phyloP scores from a whole-genome alignment of 495 filamentous ascomycete species.

The Hypoxylon fragiforme region DNA sequence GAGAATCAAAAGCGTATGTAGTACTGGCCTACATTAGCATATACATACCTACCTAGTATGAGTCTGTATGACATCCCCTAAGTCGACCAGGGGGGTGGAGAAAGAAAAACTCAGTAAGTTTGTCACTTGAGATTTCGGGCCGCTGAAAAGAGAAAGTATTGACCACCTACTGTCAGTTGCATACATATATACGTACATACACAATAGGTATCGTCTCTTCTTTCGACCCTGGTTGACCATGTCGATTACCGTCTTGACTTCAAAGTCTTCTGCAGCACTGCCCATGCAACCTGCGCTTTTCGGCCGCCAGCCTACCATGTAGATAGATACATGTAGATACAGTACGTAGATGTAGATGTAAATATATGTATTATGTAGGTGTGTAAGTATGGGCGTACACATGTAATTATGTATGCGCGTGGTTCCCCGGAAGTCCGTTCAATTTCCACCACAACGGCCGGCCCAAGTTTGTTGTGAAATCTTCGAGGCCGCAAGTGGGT shows the following conservation, averaged over 20 bases:
- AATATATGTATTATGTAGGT: too few species aligned
- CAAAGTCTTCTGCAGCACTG: slow-evolving; percentile 7
- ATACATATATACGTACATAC: too few species aligned
- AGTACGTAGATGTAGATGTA: too few species aligned
- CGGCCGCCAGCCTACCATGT: slow-evolving; percentile 18
- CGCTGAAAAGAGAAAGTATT: neutral
- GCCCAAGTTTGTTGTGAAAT: slow-evolving; percentile 9
- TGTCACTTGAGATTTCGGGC: neutral
- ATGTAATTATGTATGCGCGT: slow-evolving; percentile 5
- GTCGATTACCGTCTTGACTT: slow-evolving; percentile 15
- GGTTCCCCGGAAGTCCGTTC: slow-evolving; percentile 28
- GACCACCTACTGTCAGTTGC: too few species aligned
- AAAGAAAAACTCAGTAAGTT: neutral
- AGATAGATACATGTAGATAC: too few species aligned
- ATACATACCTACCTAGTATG: too few species aligned
- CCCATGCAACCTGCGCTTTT: slow-evolving; percentile 25
- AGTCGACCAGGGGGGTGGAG: neutral
- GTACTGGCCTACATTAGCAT: too few species aligned
- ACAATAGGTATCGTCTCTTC: too few species aligned
- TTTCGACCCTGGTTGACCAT: slow-evolving; percentile 16
- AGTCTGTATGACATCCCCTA: neutral
- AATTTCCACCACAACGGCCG: slow-evolving; percentile 8
- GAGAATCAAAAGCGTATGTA: too few species aligned
- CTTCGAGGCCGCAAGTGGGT: slow-evolving; percentile 13
- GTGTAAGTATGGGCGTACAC: too few species aligned